Base-by-base conservation (phyloP, 2,329 filamentous ascomycete species). In the Ophiocordyceps camponoti-saundersi region DNA sequence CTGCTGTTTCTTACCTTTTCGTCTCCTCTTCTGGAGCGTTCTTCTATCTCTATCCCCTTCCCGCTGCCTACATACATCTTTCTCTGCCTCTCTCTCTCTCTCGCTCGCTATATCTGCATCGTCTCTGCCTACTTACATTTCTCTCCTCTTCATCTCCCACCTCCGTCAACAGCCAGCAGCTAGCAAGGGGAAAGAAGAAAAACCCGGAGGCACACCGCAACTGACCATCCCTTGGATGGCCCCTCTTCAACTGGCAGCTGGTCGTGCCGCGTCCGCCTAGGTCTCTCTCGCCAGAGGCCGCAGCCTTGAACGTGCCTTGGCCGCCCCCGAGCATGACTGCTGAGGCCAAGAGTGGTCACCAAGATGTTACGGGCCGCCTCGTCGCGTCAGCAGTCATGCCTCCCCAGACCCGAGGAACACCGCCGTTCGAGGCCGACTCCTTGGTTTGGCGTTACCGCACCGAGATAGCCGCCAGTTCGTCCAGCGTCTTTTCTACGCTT, bases 401-500 rank as follows among this genome's bases (percentile, higher is more conserved):
- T 56, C 49, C 51, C 42, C 51, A 52, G 47, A 51, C 50, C 40
- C 48, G 51, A 47, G 50, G 50, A 53, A 47, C 46, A 51, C 50
- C 51, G 52, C 50, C 32, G 32, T 34, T 55, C 36, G 52, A 51
- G 46, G 55, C 82, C 50, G 53, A 60, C 48, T 55, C 55, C 23
- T 57, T 81, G 68, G 70, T 82, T 57, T 88, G 86, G 67, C 75
- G 73, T 54, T 90, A 92, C 64, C 77, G 84, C 53, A 89, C 82
- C 44, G 83, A 90, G 65, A 79, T 92, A 53, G 79, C 85, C 50
- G 85, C 86, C 42, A 84, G 80, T 63, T 71, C 79, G 39, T 84
- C 82, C 59, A 89, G 82, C 62, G 72, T 89, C 53, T 71, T 90
- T 48, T 87, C 83, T 36, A 92, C 85, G 41, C 73, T 87, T 58